Evolutionary conservation across 441 rosid species (phyloP).

Genomic region (Theobroma grandiflorum): DNA sequence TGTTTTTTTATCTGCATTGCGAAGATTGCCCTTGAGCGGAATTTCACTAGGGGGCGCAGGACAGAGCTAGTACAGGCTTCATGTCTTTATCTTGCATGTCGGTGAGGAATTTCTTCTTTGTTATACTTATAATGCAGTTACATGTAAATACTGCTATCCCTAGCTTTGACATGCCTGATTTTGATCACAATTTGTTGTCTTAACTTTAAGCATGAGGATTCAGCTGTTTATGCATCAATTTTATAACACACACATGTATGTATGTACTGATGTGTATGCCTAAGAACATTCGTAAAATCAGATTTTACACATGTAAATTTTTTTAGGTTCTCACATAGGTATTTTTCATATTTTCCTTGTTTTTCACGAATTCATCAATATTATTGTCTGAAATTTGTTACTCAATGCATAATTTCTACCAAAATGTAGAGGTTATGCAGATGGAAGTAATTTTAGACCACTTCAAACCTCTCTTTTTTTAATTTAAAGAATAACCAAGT

Average conservation of each 20-base stretch:
- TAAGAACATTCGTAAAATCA: background rate
- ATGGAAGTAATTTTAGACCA: background rate
- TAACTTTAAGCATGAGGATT: slow-evolving; percentile 2
- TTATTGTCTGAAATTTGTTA: slow-evolving; percentile 14
- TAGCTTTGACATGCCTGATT: background rate
- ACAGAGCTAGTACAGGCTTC: slow-evolving; percentile 86
- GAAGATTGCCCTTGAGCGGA: slow-evolving; percentile 78
- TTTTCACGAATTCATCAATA: background rate
- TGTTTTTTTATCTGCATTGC: slow-evolving; percentile 34
- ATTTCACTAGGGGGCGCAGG: slow-evolving; percentile 88
- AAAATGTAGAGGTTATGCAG: background rate
- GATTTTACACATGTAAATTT: background rate
- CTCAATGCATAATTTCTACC: background rate
- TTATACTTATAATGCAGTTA: background rate
- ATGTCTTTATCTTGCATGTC: slow-evolving; percentile 92
- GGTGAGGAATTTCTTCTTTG: slow-evolving; percentile 57
- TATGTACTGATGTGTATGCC: background rate
- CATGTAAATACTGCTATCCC: background rate
- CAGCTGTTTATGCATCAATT: slow-evolving; percentile 1
- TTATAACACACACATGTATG: background rate
- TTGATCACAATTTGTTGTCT: background rate
- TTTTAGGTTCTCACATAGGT: background rate
- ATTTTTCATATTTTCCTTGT: background rate
- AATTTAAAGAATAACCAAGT: background rate
- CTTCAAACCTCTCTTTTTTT: background rate